phyloP scores from a whole-genome alignment of 305 asterid genomes.

The Plantago coronopus region DNA sequence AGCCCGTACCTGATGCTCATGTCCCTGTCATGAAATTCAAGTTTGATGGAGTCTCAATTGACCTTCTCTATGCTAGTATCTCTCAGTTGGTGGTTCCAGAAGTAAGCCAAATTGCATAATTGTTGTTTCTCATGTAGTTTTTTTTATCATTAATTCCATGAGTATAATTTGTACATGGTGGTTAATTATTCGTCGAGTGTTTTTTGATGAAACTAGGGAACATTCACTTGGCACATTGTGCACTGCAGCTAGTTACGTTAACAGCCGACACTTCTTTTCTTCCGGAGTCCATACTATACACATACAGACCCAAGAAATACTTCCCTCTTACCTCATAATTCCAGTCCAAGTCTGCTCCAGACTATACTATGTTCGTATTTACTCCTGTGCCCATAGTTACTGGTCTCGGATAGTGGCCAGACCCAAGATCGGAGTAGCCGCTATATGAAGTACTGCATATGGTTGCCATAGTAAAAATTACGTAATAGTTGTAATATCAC shows the following conservation, averaged over 20 bases:
- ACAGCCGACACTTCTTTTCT: neutral
- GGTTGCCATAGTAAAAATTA: no score
- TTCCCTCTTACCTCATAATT: neutral
- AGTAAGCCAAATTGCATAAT: conserved; percentile 44
- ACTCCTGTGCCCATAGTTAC: no score
- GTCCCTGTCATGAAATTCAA: conserved; percentile 97
- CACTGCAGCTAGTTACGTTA: neutral
- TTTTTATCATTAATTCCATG: conserved; percentile 1
- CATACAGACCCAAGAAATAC: neutral
- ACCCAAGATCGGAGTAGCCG: no score
- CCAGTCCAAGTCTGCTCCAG: neutral
- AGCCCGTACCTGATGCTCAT: conserved; percentile 95
- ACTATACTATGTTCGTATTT: neutral
- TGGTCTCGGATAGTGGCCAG: no score
- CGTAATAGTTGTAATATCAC: no score
- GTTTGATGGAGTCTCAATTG: conserved; percentile 88
- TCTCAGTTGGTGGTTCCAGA: conserved; percentile 81
- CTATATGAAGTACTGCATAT: no score
- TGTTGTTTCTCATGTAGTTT: neutral
- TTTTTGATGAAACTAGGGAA: no score
- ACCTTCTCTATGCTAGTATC: conserved; percentile 88
- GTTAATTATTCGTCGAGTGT: neutral
- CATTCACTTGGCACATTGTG: neutral
- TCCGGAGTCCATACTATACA: neutral
- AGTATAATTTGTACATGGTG: neutral